Conservation (phyloP, 2,329 filamentous ascomycete genomes). For the Colletotrichum shisoi region DNA sequence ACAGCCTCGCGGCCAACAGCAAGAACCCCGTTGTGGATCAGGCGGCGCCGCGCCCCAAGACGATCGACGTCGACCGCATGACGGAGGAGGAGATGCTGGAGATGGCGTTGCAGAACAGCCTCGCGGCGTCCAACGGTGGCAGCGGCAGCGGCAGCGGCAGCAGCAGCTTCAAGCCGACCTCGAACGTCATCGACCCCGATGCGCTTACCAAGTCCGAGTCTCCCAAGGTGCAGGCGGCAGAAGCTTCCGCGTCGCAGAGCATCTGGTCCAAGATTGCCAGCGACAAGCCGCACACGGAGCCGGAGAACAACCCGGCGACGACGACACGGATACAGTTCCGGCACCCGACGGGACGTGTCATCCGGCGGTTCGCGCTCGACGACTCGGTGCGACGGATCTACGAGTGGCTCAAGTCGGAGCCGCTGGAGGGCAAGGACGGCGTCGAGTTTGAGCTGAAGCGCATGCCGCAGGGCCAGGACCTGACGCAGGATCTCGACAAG, state of each 20-base stretch:
- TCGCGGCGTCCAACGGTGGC: constrained; percentile 60
- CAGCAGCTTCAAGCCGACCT: constrained; percentile 50
- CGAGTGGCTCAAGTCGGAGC: constrained; percentile 94
- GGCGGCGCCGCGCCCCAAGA: constrained; percentile 73
- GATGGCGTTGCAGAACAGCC: constrained; percentile 88
- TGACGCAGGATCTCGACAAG: constrained; percentile 76
- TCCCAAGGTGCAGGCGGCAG: constrained; percentile 52
- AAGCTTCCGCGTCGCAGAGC: constrained; percentile 44
- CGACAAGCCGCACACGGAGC: constrained; percentile 78
- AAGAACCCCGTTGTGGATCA: constrained; percentile 91
- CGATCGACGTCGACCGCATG: constrained; percentile 83
- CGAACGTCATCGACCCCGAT: constrained; percentile 81
- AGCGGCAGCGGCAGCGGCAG: constrained; percentile 44
- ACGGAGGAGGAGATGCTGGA: constrained; percentile 98
- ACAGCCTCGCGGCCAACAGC: constrained; percentile 84
- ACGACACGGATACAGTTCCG: constrained; percentile 93
- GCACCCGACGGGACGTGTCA: constrained; percentile 82
- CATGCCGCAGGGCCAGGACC: constrained; percentile 78
- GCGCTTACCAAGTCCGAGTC: constrained; percentile 75
- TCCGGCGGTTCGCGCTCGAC: constrained; percentile 79
- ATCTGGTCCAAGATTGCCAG: constrained; percentile 76
- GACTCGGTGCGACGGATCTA: constrained; percentile 86
- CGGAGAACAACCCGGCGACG: constrained; percentile 71
- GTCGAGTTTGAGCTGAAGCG: constrained; percentile 86
- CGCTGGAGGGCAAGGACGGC: constrained; percentile 80